Conservation (phyloP, 305 asterid genomes). For the Galium porrigens region DNA sequence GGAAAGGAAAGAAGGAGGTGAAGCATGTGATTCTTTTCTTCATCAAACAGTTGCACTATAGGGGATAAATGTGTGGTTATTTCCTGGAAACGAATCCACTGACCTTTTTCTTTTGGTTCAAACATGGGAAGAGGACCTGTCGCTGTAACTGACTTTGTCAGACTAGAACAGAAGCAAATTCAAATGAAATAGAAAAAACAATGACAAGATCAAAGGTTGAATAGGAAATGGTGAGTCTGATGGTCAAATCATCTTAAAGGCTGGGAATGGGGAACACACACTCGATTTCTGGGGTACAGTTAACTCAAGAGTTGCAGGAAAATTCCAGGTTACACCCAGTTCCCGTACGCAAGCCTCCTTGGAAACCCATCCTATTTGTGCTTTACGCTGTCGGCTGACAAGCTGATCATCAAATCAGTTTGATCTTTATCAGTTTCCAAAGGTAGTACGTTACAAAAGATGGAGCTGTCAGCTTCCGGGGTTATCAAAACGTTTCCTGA, state of each 20-base stretch:
- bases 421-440: constrained; percentile 26
- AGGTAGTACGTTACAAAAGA: constrained; percentile 25
- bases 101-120: constrained; percentile 63
- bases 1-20: constrained; percentile 28
- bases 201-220: constrained; percentile 57
- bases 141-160: constrained; percentile 37
- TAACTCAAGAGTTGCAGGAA: constrained; percentile 17
- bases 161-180: constrained; percentile 37
- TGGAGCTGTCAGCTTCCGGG: constrained; percentile 58
- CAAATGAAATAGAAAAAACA: constrained; percentile 47
- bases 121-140: constrained; percentile 45
- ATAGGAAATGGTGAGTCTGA: constrained; percentile 30
- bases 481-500: constrained; percentile 24
- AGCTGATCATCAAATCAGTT: constrained; percentile 26
- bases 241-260: constrained; percentile 32
- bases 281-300: constrained; percentile 44
- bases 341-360: constrained; percentile 13
- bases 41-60: constrained; percentile 54
- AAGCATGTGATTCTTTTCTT: constrained; percentile 47
- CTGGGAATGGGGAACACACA: constrained; percentile 43
- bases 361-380: constrained; percentile 21
- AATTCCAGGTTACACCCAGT: constrained; percentile 13
- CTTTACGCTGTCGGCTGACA: constrained; percentile 28
- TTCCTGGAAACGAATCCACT: constrained; percentile 77
- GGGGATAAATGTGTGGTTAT: constrained; percentile 50